Evolutionary conservation across 164 flowering plant genomes (phyloP), one percentile per base, ranked within the genome.

Genomic region (Piper betle): DNA sequence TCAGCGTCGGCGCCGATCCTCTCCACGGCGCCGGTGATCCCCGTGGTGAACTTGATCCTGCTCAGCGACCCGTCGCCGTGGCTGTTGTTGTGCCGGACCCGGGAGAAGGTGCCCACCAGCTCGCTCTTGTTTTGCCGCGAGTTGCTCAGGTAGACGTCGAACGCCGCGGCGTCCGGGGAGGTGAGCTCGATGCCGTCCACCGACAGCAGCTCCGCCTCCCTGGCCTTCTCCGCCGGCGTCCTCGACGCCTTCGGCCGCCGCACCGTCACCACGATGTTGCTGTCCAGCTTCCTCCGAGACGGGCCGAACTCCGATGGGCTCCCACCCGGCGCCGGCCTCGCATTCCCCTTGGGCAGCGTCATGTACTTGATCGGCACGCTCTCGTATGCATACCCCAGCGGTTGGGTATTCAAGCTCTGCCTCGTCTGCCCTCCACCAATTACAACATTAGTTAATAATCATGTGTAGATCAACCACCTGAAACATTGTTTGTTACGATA

Each of bases 281-380:
- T 20, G 39, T 7, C 38, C n/a, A 60, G 54, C 2, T 77, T 74
- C 39, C 63, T 70, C 0, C 76, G 52, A 10, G 70, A 66, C 12
- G 68, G 64, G 0, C 82, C 82, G n/a, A 79, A 72, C 5, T n/a
- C 62, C 15, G 37, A 10, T 9, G 33, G 2, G 50, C 50, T 42
- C 13, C 37, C 50, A 12, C 12, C 42, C 62, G 62, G 60, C 16
- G 42, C 16, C 16, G 41, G 10, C 37, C 12, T 18, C 6, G 20
- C 16, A 15, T 58, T 19, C 4, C 19, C 62, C n/a, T 38, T 38
- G 4, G 46, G 60, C 46, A 9, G 15, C 5, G 37, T 59, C 11
- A 43, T n/a, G 12, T 10, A 18, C 10, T 41, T 20, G 39, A 57
- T 20, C 9, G 59, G 59, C 4, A 20, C 59, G n/a, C 43, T 53